A percentile compares a stretch with the other conserved stretches of the same genome.
phyloP scores from a whole-genome alignment of 2,329 filamentous ascomycete species.

The Fusarium sp. region DNA sequence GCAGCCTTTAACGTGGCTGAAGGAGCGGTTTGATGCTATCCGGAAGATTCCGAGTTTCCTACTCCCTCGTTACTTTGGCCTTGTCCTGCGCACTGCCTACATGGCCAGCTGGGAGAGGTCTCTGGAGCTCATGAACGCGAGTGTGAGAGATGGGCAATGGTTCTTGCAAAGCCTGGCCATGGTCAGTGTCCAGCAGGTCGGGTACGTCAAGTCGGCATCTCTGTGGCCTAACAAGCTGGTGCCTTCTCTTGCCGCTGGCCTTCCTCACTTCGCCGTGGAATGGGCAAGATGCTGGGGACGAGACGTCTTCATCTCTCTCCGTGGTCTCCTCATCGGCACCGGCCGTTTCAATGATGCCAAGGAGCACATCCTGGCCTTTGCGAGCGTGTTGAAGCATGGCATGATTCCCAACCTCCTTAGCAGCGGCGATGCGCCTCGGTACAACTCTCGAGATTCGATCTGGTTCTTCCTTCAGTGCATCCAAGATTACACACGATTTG shows the following conservation, averaged over 20 bases:
- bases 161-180: constrained; percentile 91
- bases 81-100: constrained; percentile 90
- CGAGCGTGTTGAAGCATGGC: constrained; percentile 95
- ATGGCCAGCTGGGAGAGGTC: constrained; percentile 82
- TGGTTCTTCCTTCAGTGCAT: constrained; percentile 99
- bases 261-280: constrained; percentile 92
- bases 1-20: constrained; percentile 81
- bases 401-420: constrained; percentile 97
- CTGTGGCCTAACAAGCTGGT: constrained; percentile 88
- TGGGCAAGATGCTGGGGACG: constrained; percentile 98
- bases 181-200: constrained; percentile 92
- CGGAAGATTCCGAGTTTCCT: constrained; percentile 88
- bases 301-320: constrained; percentile 95
- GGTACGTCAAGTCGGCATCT: constrained; percentile 89
- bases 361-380: constrained; percentile 95
- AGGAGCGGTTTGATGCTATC: constrained; percentile 86
- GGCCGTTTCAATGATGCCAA: constrained; percentile 89
- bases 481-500: constrained; percentile 89
- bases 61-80: constrained; percentile 90
- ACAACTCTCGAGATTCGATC: constrained; percentile 95
- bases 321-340: constrained; percentile 91
- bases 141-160: constrained; percentile 83
- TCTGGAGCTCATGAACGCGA: constrained; percentile 81
- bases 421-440: constrained; percentile 86
- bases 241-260: constrained; percentile 87